Conservation (phyloP, 2,329 filamentous ascomycete species). For the Arthroderma sp. region DNA sequence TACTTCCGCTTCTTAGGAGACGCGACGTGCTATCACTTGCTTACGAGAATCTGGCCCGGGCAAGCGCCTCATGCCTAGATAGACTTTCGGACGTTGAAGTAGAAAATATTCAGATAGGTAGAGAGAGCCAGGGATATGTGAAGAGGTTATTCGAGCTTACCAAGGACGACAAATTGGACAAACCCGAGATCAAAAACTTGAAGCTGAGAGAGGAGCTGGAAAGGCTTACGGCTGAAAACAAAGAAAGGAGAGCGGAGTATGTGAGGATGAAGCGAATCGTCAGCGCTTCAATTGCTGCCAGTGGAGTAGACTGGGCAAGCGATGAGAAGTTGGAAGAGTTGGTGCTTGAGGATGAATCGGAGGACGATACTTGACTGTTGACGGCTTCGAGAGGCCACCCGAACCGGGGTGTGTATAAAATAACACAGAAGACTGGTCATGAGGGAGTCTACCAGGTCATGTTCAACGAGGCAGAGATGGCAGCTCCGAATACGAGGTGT, state of each 20-base stretch:
- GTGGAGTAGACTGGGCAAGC: conserved; percentile 67
- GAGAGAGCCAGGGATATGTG: conserved; percentile 51
- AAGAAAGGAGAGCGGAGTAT: conserved; percentile 52
- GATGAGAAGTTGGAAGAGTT: conserved; percentile 55
- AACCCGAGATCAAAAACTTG: conserved; percentile 41
- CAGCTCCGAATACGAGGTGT: too few relatives aligned
- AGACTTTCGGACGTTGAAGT: conserved; percentile 45
- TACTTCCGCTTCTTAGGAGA: conserved; percentile 52
- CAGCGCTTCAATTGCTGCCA: conserved; percentile 67
- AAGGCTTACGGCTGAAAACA: conserved; percentile 46
- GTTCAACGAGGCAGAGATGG: too few relatives aligned
- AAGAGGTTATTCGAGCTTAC: conserved; percentile 50
- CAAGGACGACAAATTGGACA: conserved; percentile 39
- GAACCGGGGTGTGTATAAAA: too few relatives aligned
- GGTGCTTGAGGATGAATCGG: conserved; percentile 47
- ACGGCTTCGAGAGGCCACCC: too few relatives aligned
- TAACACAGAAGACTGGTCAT: too few relatives aligned
- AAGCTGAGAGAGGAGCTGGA: conserved; percentile 44
- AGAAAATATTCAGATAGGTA: conserved; percentile 43
- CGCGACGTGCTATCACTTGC: conserved; percentile 55
- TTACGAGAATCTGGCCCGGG: conserved; percentile 46
- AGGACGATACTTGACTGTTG: conserved; percentile 4
- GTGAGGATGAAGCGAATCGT: conserved; percentile 63
- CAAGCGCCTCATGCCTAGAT: conserved; percentile 38
- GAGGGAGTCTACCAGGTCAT: too few relatives aligned